Evolutionary conservation across 1,284 basidiomycete genomes (phyloP).

Genomic region (Ceratobasidium papillatum): DNA sequence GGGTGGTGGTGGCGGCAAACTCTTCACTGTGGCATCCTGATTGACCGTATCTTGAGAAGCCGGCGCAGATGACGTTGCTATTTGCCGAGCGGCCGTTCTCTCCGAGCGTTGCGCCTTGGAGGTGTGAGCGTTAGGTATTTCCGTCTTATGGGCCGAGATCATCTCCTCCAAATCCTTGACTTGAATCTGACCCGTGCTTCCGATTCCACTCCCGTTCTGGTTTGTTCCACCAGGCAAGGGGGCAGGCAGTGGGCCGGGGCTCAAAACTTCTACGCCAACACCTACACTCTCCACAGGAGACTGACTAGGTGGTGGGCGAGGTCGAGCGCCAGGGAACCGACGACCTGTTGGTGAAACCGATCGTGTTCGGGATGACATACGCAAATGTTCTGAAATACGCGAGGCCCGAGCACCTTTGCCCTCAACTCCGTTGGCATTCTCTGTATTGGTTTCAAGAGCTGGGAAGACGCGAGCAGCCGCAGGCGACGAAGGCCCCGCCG

Average conservation of each 20-base stretch:
- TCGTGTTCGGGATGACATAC: constrained; percentile 63
- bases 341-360: constrained; percentile 66
- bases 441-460: constrained; percentile 38
- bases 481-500: constrained; percentile 3
- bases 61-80: background rate
- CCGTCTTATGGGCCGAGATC: background rate
- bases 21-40: background rate
- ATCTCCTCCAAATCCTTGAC: background rate
- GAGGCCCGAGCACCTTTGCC: constrained; percentile 69
- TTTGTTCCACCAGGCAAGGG: constrained; percentile 33
- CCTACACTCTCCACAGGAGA: constrained; percentile 35
- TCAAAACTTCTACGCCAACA: constrained; percentile 34
- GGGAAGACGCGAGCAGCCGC: constrained; percentile 45
- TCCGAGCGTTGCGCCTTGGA: background rate
- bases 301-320: background rate
- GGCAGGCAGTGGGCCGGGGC: constrained; percentile 25
- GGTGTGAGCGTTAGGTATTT: background rate
- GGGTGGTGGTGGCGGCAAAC: background rate
- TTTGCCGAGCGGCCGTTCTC: background rate
- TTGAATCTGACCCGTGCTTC: constrained; percentile 29
- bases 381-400: constrained; percentile 66
- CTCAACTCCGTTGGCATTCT: constrained; percentile 57
- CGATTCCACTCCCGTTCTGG: background rate
- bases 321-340: constrained; percentile 51
- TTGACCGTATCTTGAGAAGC: background rate